Base-by-base conservation (phyloP, 2,329 filamentous ascomycete genomes). In the Curvularia hawaiiensis region DNA sequence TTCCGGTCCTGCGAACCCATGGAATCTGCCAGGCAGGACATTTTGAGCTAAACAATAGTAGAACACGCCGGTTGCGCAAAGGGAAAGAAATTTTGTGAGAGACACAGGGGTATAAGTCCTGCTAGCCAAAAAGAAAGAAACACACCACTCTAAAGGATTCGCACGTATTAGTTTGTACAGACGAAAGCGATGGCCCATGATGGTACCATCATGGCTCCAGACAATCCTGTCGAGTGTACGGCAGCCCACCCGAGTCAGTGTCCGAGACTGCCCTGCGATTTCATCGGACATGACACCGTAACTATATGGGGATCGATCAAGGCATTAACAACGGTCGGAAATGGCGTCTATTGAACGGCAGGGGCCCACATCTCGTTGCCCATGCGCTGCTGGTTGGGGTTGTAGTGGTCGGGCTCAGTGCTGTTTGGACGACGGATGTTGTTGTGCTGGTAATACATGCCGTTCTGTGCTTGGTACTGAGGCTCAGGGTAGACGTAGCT, bases 401-500 rank as follows among this genome's bases (percentile, higher is more conserved):
- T 75, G 54, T 84, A 81, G 53, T 87, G 82, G 7, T 77, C 77
- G 59, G 76, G 76, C 67, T 95, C 90, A 3, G 90, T 86, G 81
- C 90, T 92, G 65, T 90, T 88, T 4, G 89, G 88, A 58, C 90
- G 84, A 55, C 90, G 86, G 65, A 91, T 87, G 63, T 88, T 85
- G 28, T 86, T 84, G 62, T 87, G 88, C 43, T 84, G 83, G 66
- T 92, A 94, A 76, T 93, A 95, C 71, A 83, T 84, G 72, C 87
- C 83, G 41, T 84, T 83, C 33, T 82, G 82, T 39, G 83, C 83
- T 49, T 85, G 83, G 59, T 88, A 89, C 26, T 80, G 81, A 4
- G 86, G 85, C 66, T 96, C 92, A 0, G 91, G 90, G 66, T 97
- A 96, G 8, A 89, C 87, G 72, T 96, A 97, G 60, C 90, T 87